These are phyloP conservation scores for Triangularia setosa DNA, from an alignment of 2,329 filamentous ascomycete species.

Conservation along the genomic window DNA sequence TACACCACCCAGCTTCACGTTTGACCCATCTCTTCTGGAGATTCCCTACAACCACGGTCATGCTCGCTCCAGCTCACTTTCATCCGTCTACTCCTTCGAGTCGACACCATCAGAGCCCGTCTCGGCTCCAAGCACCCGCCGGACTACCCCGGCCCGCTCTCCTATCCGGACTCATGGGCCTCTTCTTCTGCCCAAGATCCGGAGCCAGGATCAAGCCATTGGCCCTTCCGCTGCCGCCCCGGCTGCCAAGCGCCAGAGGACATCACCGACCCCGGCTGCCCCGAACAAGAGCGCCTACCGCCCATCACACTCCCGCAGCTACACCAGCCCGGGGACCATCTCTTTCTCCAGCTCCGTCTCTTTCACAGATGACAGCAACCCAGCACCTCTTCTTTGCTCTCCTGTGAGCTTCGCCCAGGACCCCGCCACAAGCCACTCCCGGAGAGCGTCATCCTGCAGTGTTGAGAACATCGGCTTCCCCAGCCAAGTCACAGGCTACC, in stretches of 20 bases:
- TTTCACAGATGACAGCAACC: conserved; percentile 38
- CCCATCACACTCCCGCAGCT: conserved; percentile 53
- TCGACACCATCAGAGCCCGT: conserved; percentile 63
- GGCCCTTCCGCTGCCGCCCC: conserved; percentile 54
- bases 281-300: conserved; percentile 33
- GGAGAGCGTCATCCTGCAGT: conserved; percentile 64
- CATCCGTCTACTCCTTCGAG: conserved; percentile 64
- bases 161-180: conserved; percentile 77
- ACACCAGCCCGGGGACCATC: conserved; percentile 58
- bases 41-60: conserved; percentile 53
- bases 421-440: conserved; percentile 40
- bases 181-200: conserved; percentile 78
- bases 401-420: conserved; percentile 54
- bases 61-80: conserved; percentile 60
- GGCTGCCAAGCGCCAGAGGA: conserved; percentile 54
- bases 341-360: conserved; percentile 38
- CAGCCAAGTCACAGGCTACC: conserved; percentile 59
- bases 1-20: conserved; percentile 50
- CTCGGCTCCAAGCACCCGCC: conserved; percentile 50
- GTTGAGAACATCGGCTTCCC: conserved; percentile 64
- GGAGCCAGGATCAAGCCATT: conserved; percentile 76
- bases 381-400: conserved; percentile 57
- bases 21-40: conserved; percentile 55
- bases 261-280: conserved; percentile 42
- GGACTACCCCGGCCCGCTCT: conserved; percentile 65